Percentiles rank a stretch among this genome's conserved stretches.
Evolutionary conservation across 768 basidiomycete species (phyloP).

Genomic region (Suillus occidentalis): DNA sequence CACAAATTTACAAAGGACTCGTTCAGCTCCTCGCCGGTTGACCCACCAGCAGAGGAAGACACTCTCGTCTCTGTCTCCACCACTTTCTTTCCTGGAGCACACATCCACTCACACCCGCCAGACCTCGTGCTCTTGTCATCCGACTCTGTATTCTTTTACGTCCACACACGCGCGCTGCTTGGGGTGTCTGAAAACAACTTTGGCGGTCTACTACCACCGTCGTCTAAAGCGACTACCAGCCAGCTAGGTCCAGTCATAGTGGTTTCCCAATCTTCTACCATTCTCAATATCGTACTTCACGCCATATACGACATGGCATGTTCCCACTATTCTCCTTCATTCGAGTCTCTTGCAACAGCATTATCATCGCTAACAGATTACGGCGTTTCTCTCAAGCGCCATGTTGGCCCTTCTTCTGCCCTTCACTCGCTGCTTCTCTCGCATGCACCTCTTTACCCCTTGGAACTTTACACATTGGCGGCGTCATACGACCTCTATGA

Average conservation of each 20-base stretch:
- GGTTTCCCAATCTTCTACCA: slow-evolving; percentile 56
- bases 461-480: slow-evolving; percentile 73
- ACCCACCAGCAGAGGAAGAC: slow-evolving; percentile 39
- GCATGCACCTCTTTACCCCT: slow-evolving; percentile 64
- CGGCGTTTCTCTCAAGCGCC: slow-evolving; percentile 53
- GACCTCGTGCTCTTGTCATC: slow-evolving; percentile 68
- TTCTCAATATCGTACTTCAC: slow-evolving; percentile 75
- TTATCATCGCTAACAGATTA: slow-evolving; percentile 58
- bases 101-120: slow-evolving; percentile 52
- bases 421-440: slow-evolving; percentile 63
- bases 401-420: slow-evolving; percentile 51
- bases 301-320: slow-evolving; percentile 71
- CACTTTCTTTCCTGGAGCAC: slow-evolving; percentile 74
- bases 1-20: slow-evolving; percentile 27
- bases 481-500: slow-evolving; percentile 66
- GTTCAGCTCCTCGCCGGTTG: slow-evolving; percentile 31
- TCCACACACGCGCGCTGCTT: slow-evolving; percentile 60
- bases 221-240: slow-evolving; percentile 38
- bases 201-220: slow-evolving; percentile 51
- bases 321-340: slow-evolving; percentile 70
- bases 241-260: slow-evolving; percentile 55
- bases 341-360: slow-evolving; percentile 55
- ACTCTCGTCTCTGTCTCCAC: slow-evolving; percentile 75
- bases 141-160: slow-evolving; percentile 85
- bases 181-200: slow-evolving; percentile 65